Conservation (phyloP, 1,139 yeast genomes). For the Kurtzmaniella quercitrusa region DNA sequence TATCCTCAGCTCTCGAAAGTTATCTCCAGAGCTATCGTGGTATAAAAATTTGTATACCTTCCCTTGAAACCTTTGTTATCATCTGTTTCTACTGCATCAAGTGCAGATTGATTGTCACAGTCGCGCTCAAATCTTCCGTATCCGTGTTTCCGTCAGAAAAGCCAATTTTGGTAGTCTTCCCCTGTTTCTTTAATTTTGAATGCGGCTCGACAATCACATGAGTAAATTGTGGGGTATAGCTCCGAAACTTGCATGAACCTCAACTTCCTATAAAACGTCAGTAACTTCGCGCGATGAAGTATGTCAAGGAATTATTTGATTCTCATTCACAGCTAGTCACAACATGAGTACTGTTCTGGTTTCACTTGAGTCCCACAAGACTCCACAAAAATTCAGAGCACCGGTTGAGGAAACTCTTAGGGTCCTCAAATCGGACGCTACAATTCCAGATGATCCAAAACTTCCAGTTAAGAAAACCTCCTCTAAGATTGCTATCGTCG, state of each 20-base stretch:
- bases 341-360: conserved; percentile 24
- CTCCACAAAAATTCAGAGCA: conserved; percentile 32
- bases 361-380: conserved; percentile 27
- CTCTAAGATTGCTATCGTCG: conserved; percentile 38
- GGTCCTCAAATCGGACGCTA: conserved; percentile 21
- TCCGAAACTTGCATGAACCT: neutral
- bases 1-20: too few species aligned
- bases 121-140: too few species aligned
- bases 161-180: neutral
- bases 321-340: neutral
- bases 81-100: too few species aligned
- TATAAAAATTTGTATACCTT: too few species aligned
- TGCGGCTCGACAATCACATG: neutral
- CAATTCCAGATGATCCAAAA: conserved; percentile 13
- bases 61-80: too few species aligned
- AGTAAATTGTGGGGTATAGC: neutral
- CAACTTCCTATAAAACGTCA: neutral
- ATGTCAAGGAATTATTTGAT: neutral
- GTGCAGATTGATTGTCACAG: too few species aligned
- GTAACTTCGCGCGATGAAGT: neutral
- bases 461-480: conserved; percentile 19
- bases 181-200: neutral
- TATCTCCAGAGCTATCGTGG: too few species aligned
- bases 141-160: neutral
- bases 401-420: conserved; percentile 23